Conservation (phyloP, 352 stramenopile species). For the Pilasporangium apinafurcum region DNA sequence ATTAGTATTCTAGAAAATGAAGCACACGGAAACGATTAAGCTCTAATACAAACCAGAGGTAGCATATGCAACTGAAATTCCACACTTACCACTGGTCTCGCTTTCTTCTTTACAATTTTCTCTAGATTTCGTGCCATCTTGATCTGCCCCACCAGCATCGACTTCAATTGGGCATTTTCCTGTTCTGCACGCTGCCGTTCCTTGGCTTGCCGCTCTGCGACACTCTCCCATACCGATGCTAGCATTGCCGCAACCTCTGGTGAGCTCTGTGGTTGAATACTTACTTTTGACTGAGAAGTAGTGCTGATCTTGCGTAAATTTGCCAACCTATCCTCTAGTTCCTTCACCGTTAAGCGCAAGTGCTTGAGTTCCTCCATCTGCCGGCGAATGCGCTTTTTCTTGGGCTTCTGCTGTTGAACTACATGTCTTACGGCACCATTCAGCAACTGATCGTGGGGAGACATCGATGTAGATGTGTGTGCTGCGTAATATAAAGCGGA, state of each 20-base stretch:
- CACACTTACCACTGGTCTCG: slow-evolving; percentile 4
- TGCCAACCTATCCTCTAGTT: slow-evolving; percentile 31
- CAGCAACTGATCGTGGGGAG: neutral
- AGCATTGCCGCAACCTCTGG: slow-evolving; percentile 5
- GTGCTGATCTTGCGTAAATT: no score
- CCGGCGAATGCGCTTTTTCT: slow-evolving; percentile 6
- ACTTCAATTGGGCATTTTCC: slow-evolving; percentile 20
- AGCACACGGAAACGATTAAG: no score
- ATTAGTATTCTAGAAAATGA: no score
- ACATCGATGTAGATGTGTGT: neutral
- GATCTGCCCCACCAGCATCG: slow-evolving; percentile 20
- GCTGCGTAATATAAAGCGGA: slow-evolving; percentile 5
- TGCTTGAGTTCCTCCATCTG: slow-evolving; percentile 31
- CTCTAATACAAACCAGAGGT: no score
- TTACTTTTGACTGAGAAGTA: no score
- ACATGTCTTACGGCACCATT: neutral
- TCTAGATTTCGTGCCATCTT: slow-evolving; percentile 16
- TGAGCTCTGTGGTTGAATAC: no score
- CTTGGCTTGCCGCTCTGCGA: slow-evolving; percentile 15
- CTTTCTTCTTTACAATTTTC: slow-evolving; percentile 12
- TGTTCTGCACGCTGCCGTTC: slow-evolving; percentile 14
- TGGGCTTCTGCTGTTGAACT: neutral
- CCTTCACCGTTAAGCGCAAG: slow-evolving; percentile 31
- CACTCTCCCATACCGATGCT: slow-evolving; percentile 20
- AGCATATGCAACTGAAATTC: no score